Base-by-base conservation (phyloP, 306 rosid species). In the Quercus parvula region DNA sequence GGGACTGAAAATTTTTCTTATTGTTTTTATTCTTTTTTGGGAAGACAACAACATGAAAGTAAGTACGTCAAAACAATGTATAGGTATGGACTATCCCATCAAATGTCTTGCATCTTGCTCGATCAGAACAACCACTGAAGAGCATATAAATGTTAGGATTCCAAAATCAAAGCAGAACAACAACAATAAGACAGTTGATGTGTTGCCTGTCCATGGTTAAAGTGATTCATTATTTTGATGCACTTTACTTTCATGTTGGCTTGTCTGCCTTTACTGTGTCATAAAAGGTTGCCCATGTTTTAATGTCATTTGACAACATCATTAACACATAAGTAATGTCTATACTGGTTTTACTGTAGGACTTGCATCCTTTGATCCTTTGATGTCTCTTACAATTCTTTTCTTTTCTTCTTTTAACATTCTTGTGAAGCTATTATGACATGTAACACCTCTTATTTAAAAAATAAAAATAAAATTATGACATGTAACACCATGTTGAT, bases 271-370 rank as follows among this genome's bases (percentile, higher is more conserved):
- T 19, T 44, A 24, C 35, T 38, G 68, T 38, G 75, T 13, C 41
- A 17, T 28, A 18, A 18, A 30, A 30, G 18, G 1, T 17, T 1
- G 46, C 4, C 6, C 4, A 57, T 15, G 9, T 30, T 64, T 64
- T 31, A 64, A 64, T 30, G 5, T 64, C 5, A 30, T 30, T 11
- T 64, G 70, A 64, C 70, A 64, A 31, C 70, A 30, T 64, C 18
- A 64, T 28, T 64, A 25, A 27, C 19, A 49, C 76, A 41, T 81
- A 61, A 77, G 33, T 70, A 77, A 63, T 73, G 70, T 59, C 56
- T 63, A 83, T 71, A 76, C 76, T 25, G 19, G 83, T 70, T 52
- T 73, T 75, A 82, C 75, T 74, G 57, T 81, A 58, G 8, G 59
- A 73, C 31, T 22, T 41, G 52, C 72, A 35, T 35, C 52, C 25